A percentile compares a stretch with the other conserved stretches of the same genome.
These are phyloP conservation scores for Pleurotus pulmonarius DNA, from an alignment of 768 basidiomycete species.

Conservation along the genomic window DNA sequence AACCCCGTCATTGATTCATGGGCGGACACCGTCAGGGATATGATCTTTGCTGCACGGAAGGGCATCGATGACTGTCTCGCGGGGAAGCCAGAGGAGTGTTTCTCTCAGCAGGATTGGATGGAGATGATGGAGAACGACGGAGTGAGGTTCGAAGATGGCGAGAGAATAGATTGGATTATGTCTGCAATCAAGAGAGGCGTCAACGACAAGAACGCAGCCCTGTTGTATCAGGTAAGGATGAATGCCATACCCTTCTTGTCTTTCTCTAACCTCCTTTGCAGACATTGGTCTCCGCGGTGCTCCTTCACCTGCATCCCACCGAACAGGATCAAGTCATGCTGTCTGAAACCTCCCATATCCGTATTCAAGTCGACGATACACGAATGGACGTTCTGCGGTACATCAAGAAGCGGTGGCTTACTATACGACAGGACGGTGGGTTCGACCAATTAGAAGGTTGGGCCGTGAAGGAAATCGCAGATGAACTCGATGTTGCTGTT, in stretches of 20 bases:
- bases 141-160: slow-evolving; percentile 70
- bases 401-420: slow-evolving; percentile 77
- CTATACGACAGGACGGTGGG: slow-evolving; percentile 69
- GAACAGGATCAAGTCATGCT: slow-evolving; percentile 61
- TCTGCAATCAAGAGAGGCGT: slow-evolving; percentile 59
- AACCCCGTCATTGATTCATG: slow-evolving; percentile 61
- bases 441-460: slow-evolving; percentile 83
- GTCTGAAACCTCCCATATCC: slow-evolving; percentile 63
- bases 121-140: slow-evolving; percentile 74
- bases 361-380: slow-evolving; percentile 71
- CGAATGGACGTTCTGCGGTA: slow-evolving; percentile 64
- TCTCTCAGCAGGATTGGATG: slow-evolving; percentile 67
- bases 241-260: neutral
- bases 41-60: slow-evolving; percentile 62
- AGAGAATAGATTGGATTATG: slow-evolving; percentile 77
- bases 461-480: slow-evolving; percentile 84
- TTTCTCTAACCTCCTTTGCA: slow-evolving; percentile 19
- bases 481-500: slow-evolving; percentile 74
- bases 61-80: slow-evolving; percentile 60
- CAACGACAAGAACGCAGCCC: slow-evolving; percentile 58
- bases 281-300: slow-evolving; percentile 70
- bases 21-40: slow-evolving; percentile 63
- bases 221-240: slow-evolving; percentile 68
- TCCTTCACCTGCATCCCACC: slow-evolving; percentile 63
- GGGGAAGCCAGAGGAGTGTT: slow-evolving; percentile 56